Evolutionary conservation across 805 yeast species (phyloP).

Genomic region (Middelhovenomyces tepae): DNA sequence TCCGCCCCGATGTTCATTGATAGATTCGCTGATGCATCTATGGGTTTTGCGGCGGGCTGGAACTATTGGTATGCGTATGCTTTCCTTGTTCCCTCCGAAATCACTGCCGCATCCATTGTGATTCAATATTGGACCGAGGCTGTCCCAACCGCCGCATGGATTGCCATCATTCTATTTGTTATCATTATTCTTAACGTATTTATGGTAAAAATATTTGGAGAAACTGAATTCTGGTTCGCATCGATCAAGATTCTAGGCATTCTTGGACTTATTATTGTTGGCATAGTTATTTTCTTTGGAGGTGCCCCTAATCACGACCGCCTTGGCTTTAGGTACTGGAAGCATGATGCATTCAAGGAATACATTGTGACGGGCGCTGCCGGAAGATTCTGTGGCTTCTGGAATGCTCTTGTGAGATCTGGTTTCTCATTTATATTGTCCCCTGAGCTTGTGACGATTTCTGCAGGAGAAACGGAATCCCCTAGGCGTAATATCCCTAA

Average conservation of each 20-base stretch:
- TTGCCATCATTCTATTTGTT: constrained; percentile 41
- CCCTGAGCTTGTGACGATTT: constrained; percentile 72
- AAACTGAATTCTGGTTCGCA: constrained; percentile 58
- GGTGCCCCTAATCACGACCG: constrained; percentile 44
- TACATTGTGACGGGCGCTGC: constrained; percentile 44
- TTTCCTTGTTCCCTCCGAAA: constrained; percentile 37
- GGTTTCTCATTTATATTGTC: constrained; percentile 76
- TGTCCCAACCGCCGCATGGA: constrained; percentile 45
- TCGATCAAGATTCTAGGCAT: constrained; percentile 53
- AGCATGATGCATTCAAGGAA: constrained; percentile 37
- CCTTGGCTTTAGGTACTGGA: constrained; percentile 48
- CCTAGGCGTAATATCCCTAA: constrained; percentile 72
- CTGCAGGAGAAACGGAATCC: constrained; percentile 75
- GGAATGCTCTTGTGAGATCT: constrained; percentile 57
- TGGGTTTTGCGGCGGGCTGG: constrained; percentile 50
- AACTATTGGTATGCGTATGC: constrained; percentile 43
- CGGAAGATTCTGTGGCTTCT: constrained; percentile 53
- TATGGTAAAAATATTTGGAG: constrained; percentile 43
- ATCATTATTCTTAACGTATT: constrained; percentile 36
- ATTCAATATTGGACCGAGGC: constrained; percentile 38
- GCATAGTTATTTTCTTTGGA: constrained; percentile 46
- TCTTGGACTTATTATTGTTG: constrained; percentile 55
- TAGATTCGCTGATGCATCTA: constrained; percentile 50
- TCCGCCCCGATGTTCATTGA: constrained; percentile 52
- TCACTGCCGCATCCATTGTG: constrained; percentile 37